phyloP scores from a whole-genome alignment of 345 rosid species.

The Jatropha curcas region DNA sequence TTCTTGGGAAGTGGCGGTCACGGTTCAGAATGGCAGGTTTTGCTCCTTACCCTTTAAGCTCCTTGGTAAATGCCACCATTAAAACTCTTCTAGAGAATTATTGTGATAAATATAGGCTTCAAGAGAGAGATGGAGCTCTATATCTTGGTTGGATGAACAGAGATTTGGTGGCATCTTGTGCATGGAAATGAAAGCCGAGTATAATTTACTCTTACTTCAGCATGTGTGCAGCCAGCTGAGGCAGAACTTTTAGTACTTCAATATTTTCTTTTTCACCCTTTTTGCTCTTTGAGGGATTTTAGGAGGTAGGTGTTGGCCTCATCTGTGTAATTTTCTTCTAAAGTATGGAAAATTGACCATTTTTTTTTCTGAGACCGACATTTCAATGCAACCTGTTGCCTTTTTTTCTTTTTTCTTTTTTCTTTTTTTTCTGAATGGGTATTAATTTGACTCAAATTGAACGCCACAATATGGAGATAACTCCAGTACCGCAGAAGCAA shows the following conservation, averaged over 20 bases:
- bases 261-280: neutral
- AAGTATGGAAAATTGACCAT: constrained; percentile 4
- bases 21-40: constrained; percentile 89
- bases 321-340: neutral
- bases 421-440: no score
- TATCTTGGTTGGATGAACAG: constrained; percentile 88
- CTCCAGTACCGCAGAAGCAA: no score
- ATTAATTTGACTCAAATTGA: no score
- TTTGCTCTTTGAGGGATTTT: neutral
- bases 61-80: constrained; percentile 69
- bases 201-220: neutral
- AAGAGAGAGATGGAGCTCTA: constrained; percentile 76
- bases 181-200: constrained; percentile 61
- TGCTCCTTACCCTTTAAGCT: constrained; percentile 69
- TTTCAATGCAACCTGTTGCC: constrained; percentile 6
- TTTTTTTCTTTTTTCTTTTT: no score
- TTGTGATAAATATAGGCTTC: constrained; percentile 57
- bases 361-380: constrained; percentile 6
- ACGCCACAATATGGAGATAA: no score
- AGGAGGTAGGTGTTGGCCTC: neutral
- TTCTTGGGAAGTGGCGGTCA: constrained; percentile 80
- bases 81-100: constrained; percentile 63
- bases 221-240: neutral
- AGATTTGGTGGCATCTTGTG: constrained; percentile 85
- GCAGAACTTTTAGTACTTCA: neutral